phyloP scores from a whole-genome alignment of 106 monocot genomes.

The Phalaenopsis aphrodite region DNA sequence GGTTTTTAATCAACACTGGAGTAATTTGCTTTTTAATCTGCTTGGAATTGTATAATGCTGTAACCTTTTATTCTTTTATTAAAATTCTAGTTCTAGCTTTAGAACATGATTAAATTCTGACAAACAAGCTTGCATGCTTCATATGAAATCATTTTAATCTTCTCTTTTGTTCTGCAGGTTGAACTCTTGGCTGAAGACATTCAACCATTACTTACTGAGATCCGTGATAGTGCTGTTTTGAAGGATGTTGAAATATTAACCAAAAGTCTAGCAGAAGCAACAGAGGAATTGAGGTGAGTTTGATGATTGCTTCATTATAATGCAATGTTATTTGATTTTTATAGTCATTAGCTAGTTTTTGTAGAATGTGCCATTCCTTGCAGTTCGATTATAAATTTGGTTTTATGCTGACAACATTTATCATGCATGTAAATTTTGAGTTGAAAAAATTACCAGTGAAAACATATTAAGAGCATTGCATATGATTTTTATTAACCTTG shows the following conservation, averaged over 20 bases:
- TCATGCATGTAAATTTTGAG: background rate
- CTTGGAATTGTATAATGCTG: background rate
- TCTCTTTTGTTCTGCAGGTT: slow-evolving; percentile 39
- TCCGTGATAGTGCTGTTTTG: slow-evolving; percentile 60
- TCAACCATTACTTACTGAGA: slow-evolving; percentile 76
- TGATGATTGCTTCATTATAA: background rate
- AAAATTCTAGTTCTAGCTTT: background rate
- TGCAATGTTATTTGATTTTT: background rate
- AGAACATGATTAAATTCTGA: background rate
- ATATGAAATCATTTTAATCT: slow-evolving; percentile 6
- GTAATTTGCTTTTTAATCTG: background rate
- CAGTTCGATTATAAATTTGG: background rate
- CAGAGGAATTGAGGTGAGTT: slow-evolving; percentile 65
- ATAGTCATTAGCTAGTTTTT: background rate
- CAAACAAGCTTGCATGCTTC: background rate
- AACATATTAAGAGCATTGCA: background rate
- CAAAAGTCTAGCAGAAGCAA: slow-evolving; percentile 73
- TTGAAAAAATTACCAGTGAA: background rate
- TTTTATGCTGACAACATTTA: background rate
- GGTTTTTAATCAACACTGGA: background rate
- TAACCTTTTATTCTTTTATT: background rate
- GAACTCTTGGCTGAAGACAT: slow-evolving; percentile 78
- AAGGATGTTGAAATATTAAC: slow-evolving; percentile 82
- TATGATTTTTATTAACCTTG: background rate
- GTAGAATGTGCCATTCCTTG: background rate